Percentiles rank a stretch among this genome's conserved stretches.
These are phyloP conservation scores for Penicillium cataractarum DNA, from an alignment of 495 filamentous ascomycete genomes.

Conservation along the genomic window DNA sequence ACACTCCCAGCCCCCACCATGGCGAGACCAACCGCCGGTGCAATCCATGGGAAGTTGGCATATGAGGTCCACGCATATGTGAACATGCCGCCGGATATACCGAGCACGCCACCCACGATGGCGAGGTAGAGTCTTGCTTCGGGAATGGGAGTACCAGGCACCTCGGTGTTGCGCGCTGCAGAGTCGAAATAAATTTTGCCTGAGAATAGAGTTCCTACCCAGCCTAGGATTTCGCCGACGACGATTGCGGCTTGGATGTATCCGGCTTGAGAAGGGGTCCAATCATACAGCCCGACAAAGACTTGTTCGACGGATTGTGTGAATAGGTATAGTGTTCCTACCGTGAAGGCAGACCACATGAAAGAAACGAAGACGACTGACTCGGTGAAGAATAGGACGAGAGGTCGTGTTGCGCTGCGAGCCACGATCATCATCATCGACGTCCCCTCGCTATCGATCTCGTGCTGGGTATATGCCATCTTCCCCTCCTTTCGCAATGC, in stretches of 20 bases:
- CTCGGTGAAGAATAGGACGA: conserved; percentile 55
- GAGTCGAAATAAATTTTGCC: conserved; percentile 36
- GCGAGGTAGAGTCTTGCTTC: conserved; percentile 43
- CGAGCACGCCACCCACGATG: conserved; percentile 34
- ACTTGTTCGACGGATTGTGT: conserved; percentile 51
- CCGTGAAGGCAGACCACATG: conserved; percentile 54
- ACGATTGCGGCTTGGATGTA: conserved; percentile 46
- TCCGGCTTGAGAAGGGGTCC: conserved; percentile 35
- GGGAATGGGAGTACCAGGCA: conserved; percentile 37
- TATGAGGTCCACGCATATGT: conserved; percentile 46
- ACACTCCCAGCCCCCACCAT: conserved; percentile 40
- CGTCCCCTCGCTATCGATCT: conserved; percentile 35
- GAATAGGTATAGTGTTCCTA: conserved; percentile 56
- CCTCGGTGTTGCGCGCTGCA: conserved; percentile 34
- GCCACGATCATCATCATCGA: conserved; percentile 27
- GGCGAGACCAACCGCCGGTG: conserved; percentile 40
- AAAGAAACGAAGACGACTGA: conserved; percentile 55
- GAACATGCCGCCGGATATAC: conserved; percentile 43
- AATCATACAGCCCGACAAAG: conserved; percentile 38
- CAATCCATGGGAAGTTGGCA: conserved; percentile 38
- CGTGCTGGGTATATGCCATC: conserved; percentile 39
- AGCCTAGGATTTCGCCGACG: conserved; percentile 38
- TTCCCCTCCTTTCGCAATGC: conserved; percentile 33
- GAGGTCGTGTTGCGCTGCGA: conserved; percentile 41
- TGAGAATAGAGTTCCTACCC: conserved; percentile 28